A percentile compares a stretch with the other conserved stretches of the same genome.
Conservation (phyloP, 495 filamentous ascomycete species). For the Pyrenopolyporus hunteri region DNA sequence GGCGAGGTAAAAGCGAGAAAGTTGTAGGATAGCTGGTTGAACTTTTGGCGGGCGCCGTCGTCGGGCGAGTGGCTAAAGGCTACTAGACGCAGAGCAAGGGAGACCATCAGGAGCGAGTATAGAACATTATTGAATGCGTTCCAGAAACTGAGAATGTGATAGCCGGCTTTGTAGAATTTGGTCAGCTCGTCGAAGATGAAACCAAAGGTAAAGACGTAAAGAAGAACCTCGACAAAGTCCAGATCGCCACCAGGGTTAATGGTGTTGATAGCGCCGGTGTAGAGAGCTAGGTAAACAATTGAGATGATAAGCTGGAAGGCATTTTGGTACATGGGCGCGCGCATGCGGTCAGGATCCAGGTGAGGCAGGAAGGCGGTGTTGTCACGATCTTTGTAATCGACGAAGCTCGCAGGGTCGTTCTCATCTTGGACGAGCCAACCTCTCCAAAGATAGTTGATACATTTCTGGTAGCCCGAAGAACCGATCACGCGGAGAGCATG, state of each 20-base stretch:
- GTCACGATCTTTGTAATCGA: constrained; percentile 78
- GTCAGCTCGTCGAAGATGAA: constrained; percentile 85
- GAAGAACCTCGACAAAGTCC: constrained; percentile 80
- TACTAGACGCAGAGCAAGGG: constrained; percentile 76
- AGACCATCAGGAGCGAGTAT: constrained; percentile 76
- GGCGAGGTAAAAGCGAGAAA: constrained; percentile 89
- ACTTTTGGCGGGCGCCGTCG: constrained; percentile 62
- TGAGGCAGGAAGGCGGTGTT: constrained; percentile 78
- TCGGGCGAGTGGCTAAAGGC: constrained; percentile 67
- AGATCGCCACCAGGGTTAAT: constrained; percentile 78
- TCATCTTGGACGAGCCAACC: constrained; percentile 97
- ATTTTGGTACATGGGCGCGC: constrained; percentile 91
- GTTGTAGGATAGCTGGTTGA: constrained; percentile 87
- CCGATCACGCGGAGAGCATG: constrained; percentile 88
- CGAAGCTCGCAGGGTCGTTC: constrained; percentile 81
- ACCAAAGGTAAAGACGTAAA: constrained; percentile 92
- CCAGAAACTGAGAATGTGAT: constrained; percentile 91
- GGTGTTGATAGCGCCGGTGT: constrained; percentile 90
- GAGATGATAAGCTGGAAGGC: constrained; percentile 83
- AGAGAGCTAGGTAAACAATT: constrained; percentile 79
- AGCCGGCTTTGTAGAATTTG: constrained; percentile 92
- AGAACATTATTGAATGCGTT: constrained; percentile 88
- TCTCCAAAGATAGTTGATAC: constrained; percentile 87
- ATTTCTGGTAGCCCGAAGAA: constrained; percentile 92
- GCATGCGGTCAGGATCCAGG: constrained; percentile 92